These are phyloP conservation scores for Anisodus acutangulus DNA, from an alignment of 257 asterid species.

Conservation along the genomic window DNA sequence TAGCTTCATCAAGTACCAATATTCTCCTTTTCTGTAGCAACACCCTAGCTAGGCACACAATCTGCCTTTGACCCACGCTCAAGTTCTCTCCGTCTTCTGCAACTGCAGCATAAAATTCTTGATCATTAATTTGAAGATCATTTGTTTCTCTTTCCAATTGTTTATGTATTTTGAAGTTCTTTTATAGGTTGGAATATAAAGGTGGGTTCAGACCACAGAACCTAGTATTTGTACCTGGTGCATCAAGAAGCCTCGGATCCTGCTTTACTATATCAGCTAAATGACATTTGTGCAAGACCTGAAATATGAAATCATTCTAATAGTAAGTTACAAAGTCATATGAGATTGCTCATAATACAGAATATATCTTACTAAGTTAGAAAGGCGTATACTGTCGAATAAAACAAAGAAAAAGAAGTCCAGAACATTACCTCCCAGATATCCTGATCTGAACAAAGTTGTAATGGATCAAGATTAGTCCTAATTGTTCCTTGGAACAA, in stretches of 20 bases:
- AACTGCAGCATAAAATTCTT: conserved; percentile 46
- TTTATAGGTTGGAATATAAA: not conserved
- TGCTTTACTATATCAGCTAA: conserved; percentile 61
- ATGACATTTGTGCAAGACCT: conserved; percentile 78
- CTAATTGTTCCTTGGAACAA: conserved; percentile 82
- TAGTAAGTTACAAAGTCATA: not conserved
- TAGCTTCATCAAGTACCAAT: conserved; percentile 78
- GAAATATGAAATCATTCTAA: conserved; percentile 24
- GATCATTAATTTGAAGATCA: not conserved
- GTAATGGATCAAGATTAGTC: conserved; percentile 72
- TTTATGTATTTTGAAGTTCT: not conserved
- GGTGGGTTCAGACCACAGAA: not conserved
- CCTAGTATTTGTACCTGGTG: conserved; percentile 56
- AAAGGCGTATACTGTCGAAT: not conserved
- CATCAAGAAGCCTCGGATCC: conserved; percentile 71
- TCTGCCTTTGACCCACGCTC: conserved; percentile 89
- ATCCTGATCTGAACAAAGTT: conserved; percentile 62
- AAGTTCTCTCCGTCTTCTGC: conserved; percentile 90
- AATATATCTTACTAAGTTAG: not conserved
- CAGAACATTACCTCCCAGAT: conserved; percentile 69
- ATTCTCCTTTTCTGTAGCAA: conserved; percentile 67
- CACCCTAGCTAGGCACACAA: conserved; percentile 73
- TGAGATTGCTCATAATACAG: not conserved
- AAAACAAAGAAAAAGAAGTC: not conserved
- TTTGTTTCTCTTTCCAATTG: conserved; percentile 7